These are phyloP conservation scores for Beauveria asiatica DNA, from an alignment of 2,329 filamentous ascomycete genomes.

Conservation along the genomic window DNA sequence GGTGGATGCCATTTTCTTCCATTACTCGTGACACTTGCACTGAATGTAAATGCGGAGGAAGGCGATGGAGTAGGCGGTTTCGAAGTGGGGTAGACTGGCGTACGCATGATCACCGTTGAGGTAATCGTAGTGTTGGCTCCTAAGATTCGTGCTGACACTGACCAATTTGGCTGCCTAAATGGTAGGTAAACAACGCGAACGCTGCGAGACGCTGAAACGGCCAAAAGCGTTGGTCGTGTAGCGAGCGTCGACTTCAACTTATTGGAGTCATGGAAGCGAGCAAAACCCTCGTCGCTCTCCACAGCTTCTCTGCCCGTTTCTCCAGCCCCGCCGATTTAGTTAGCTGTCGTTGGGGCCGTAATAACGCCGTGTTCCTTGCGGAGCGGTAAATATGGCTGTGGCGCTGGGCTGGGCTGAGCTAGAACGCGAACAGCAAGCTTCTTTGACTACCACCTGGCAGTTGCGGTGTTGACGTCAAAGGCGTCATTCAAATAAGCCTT, in stretches of 20 bases:
- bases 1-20: not conserved
- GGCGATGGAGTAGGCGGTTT: not conserved
- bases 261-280: not conserved
- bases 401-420: not conserved
- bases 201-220: not conserved
- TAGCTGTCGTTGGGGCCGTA: conserved; percentile 7
- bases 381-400: not conserved
- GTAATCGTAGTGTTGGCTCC: not conserved
- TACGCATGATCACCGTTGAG: not conserved
- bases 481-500: not conserved
- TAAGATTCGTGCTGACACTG: not conserved
- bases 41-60: not conserved
- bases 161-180: no score
- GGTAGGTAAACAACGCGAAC: not conserved
- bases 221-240: not conserved
- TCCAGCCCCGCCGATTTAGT: conserved; percentile 3
- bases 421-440: not conserved
- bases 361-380: conserved; percentile 6
- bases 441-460: not conserved
- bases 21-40: not conserved
- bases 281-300: not conserved
- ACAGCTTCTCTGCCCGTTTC: conserved; percentile 2
- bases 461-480: conserved; percentile 4
- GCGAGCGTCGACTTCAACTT: no score
- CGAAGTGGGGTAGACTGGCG: not conserved